phyloP scores from a whole-genome alignment of 352 stramenopile species.

The Pythium insidiosum region DNA sequence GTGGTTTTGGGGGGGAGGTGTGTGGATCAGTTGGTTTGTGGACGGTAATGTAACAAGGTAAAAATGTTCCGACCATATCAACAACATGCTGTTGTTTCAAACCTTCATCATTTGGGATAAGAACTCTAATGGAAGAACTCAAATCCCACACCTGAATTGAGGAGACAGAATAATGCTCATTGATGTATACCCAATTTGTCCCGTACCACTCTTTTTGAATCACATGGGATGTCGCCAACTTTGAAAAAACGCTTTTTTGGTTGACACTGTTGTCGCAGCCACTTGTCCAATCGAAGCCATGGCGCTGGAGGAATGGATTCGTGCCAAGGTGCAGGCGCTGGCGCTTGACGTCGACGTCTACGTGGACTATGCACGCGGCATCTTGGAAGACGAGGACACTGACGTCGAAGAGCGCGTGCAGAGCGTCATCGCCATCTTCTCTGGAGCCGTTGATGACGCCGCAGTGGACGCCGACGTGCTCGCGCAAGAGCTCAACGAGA shows the following conservation, averaged over 20 bases:
- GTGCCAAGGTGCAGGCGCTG: constrained; percentile 41
- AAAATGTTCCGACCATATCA: constrained; percentile 67
- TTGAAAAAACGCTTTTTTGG: neutral
- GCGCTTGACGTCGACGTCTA: constrained; percentile 67
- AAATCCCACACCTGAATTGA: constrained; percentile 56
- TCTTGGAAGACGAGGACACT: constrained; percentile 67
- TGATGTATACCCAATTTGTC: neutral
- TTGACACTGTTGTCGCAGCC: no score
- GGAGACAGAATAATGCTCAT: neutral
- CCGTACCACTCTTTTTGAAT: constrained; percentile 4
- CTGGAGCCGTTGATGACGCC: constrained; percentile 41
- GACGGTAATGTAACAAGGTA: constrained; percentile 77
- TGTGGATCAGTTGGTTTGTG: constrained; percentile 64
- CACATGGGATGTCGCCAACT: neutral
- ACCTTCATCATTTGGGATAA: constrained; percentile 84
- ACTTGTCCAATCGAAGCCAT: no score
- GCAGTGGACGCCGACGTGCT: constrained; percentile 31
- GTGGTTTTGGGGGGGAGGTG: no score
- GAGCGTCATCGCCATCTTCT: constrained; percentile 58
- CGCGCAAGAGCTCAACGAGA: constrained; percentile 25
- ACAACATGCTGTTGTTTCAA: constrained; percentile 51
- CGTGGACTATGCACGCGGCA: constrained; percentile 60
- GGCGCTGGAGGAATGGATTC: constrained; percentile 56
- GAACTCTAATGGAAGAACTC: constrained; percentile 77
- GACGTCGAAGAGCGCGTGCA: constrained; percentile 57